Conservation (phyloP, 2,329 filamentous ascomycete genomes). For the Penicillium oxalicum region DNA sequence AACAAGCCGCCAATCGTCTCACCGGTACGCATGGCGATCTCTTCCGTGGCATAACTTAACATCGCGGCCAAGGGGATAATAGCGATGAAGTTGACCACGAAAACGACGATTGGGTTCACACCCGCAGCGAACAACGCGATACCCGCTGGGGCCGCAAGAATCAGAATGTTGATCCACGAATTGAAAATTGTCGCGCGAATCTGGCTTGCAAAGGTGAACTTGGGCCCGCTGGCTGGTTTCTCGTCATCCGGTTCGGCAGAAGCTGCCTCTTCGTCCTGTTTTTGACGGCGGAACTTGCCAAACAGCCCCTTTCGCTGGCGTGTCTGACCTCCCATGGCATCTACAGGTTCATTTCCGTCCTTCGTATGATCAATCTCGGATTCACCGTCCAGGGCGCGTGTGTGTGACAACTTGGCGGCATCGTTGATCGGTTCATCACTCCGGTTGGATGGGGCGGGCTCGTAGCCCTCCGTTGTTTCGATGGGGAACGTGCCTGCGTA, state of each 20-base stretch:
- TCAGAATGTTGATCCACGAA: constrained; percentile 80
- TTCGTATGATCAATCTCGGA: not conserved
- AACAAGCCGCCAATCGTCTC: constrained; percentile 83
- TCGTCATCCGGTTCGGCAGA: constrained; percentile 5
- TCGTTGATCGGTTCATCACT: constrained; percentile 29
- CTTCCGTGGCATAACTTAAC: constrained; percentile 83
- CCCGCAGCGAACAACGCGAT: constrained; percentile 65
- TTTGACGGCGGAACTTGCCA: constrained; percentile 12
- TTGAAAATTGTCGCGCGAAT: constrained; percentile 65
- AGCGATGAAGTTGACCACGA: constrained; percentile 88
- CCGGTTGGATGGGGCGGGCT: constrained; percentile 20
- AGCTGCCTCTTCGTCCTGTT: not conserved
- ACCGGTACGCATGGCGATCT: constrained; percentile 66
- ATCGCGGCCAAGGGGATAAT: constrained; percentile 86
- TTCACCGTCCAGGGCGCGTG: constrained; percentile 11
- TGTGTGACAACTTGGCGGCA: not conserved
- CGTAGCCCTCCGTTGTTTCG: constrained; percentile 21
- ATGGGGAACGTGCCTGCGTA: constrained; percentile 24
- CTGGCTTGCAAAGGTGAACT: constrained; percentile 37
- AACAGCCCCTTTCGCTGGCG: constrained; percentile 23
- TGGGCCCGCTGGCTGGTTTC: constrained; percentile 22
- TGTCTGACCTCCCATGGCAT: constrained; percentile 9
- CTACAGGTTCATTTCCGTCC: not conserved
- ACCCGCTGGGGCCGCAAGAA: constrained; percentile 72
- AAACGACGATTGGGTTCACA: constrained; percentile 59